phyloP scores from a whole-genome alignment of 306 rosid species.

The Casuarina equisetifolia region DNA sequence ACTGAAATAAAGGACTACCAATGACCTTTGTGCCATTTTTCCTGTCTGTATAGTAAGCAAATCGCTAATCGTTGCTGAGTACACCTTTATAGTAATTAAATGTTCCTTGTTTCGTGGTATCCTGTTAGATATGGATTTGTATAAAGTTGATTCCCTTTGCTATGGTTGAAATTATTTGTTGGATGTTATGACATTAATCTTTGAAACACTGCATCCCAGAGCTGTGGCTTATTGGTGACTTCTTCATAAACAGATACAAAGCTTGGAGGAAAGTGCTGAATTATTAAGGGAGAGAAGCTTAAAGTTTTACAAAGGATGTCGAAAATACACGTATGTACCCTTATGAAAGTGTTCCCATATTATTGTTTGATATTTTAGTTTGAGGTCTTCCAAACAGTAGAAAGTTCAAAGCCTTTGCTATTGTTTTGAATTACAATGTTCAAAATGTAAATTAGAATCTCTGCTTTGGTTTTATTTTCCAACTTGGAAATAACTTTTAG shows the following conservation, averaged over 20 bases:
- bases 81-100: background rate
- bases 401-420: background rate
- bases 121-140: background rate
- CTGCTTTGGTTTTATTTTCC: background rate
- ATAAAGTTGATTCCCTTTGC: background rate
- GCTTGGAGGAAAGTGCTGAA: conserved; percentile 99
- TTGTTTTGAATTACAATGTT: background rate
- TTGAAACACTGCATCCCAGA: conserved; percentile 20
- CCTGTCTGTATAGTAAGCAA: background rate
- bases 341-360: background rate
- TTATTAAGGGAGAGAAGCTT: conserved; percentile 91
- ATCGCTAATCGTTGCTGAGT: background rate
- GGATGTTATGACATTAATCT: conserved; percentile 15
- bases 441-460: background rate
- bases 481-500: background rate
- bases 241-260: conserved; percentile 71
- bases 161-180: conserved; percentile 1
- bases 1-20: background rate
- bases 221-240: conserved; percentile 21
- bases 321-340: conserved; percentile 93
- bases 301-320: conserved; percentile 92
- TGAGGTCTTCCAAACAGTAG: background rate
- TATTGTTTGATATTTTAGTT: background rate
- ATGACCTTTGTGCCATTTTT: background rate
- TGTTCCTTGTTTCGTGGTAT: background rate